These are phyloP conservation scores for Rhipidocladum racemiflorum DNA, from an alignment of 176 grass and related monocot species.

Conservation along the genomic window DNA sequence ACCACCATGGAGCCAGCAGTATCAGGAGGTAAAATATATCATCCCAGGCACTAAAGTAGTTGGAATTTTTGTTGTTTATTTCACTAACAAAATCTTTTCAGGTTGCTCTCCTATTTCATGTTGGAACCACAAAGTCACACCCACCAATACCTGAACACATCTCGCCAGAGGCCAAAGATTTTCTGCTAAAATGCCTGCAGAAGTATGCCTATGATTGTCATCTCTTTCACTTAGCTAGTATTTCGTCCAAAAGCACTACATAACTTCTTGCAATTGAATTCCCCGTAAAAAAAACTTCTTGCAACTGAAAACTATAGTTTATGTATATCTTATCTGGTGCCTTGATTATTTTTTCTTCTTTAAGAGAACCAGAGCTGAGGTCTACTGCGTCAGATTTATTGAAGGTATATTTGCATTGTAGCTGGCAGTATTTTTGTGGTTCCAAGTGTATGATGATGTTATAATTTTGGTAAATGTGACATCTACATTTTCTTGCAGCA, in stretches of 20 bases:
- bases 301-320: constrained; percentile 24
- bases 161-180: constrained; percentile 87
- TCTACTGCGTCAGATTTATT: constrained; percentile 67
- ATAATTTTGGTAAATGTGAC: constrained; percentile 34
- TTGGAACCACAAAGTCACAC: constrained; percentile 95
- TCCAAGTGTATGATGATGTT: constrained; percentile 24
- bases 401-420: constrained; percentile 42
- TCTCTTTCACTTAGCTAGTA: neutral
- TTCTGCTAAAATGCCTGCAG: constrained; percentile 96
- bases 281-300: too few relatives aligned
- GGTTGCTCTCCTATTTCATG: constrained; percentile 98
- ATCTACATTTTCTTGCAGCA: constrained; percentile 62
- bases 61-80: constrained; percentile 1
- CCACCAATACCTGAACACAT: constrained; percentile 98
- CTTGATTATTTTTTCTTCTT: constrained; percentile 31
- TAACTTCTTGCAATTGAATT: constrained; percentile 29
- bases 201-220: constrained; percentile 59
- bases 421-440: neutral
- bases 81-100: constrained; percentile 33
- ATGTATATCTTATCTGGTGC: constrained; percentile 12
- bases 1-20: constrained; percentile 96
- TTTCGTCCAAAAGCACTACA: constrained; percentile 25
- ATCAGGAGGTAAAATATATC: constrained; percentile 70
- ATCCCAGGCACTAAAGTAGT: neutral
- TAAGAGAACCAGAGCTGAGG: constrained; percentile 65